Base-by-base conservation (phyloP, 495 filamentous ascomycete genomes). In the Friedmanniomyces simplex region DNA sequence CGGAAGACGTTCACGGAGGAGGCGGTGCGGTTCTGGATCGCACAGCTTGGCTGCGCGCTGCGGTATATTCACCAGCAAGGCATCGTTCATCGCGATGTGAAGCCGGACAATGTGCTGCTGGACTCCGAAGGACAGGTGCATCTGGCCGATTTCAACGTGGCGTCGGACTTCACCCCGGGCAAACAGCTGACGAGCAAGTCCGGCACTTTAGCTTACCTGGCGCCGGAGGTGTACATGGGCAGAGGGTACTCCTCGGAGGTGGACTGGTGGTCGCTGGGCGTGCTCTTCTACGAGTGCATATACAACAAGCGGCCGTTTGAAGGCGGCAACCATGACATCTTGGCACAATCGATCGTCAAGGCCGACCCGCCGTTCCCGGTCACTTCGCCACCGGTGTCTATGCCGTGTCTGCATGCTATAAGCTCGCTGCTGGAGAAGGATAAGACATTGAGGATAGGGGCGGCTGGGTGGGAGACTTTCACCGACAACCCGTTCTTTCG, bases 221-320 rank as follows among this genome's bases (percentile, higher is more conserved):
- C 93, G 1, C 93, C 93, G 0, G 93, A 98, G 67, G 94, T 96
- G 24, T 98, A 97, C 60, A 80, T 82, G 60, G 93, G 91, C 24
- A 79, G 78, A 39, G 93, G 91, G 10, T 98, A 98, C 65, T 79
- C 81, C 53, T 80, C 78, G 22, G 88, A 93, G 64, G 90, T 94
- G 13, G 93, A 98, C 71, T 98, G 93, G 93, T 98, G 93, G 93
- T 96, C 91, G 14, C 69, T 98, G 24, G 93, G 93, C 32, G 93
- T 98, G 46, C 82, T 91, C 1, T 96, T 97, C 69, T 98, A 96
- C 71, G 93, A 98, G 72, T 96, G 93, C 77, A 95, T 98, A 48
- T 98, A 96, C 73, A 96, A 93, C 72, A 97, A 94, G 93, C 81
- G 93, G 65, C 93, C 93, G 11, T 98, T 97, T 61, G 85, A 93